These are phyloP conservation scores for Marasmius sp. DNA, from an alignment of 1,284 basidiomycete genomes.

Conservation along the genomic window DNA sequence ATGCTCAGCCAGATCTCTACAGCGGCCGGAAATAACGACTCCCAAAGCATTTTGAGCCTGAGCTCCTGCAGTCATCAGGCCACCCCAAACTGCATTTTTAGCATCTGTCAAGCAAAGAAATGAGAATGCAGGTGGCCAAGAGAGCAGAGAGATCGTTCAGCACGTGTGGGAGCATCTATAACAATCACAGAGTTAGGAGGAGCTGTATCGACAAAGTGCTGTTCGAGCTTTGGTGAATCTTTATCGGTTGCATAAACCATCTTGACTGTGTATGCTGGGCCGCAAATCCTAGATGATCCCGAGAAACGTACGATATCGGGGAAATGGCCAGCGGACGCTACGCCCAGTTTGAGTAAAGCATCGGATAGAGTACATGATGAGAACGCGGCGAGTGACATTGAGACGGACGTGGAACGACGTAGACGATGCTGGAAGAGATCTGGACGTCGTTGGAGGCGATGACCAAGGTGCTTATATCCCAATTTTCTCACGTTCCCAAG, in stretches of 20 bases:
- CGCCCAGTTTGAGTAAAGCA: constrained; percentile 83
- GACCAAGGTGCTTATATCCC: not conserved
- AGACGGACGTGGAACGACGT: not conserved
- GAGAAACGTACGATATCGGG: constrained; percentile 70
- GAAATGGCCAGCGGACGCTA: constrained; percentile 77
- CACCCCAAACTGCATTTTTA: constrained; percentile 90
- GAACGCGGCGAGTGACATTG: constrained; percentile 36
- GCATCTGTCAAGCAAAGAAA: constrained; percentile 44
- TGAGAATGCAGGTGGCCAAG: constrained; percentile 14
- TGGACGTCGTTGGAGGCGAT: not conserved
- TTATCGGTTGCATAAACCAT: constrained; percentile 73
- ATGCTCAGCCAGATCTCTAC: constrained; percentile 82
- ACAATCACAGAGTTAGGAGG: constrained; percentile 71
- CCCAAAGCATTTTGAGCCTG: constrained; percentile 67
- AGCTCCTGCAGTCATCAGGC: constrained; percentile 87
- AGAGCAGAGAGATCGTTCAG: constrained; percentile 14
- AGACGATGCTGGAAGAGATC: not conserved
- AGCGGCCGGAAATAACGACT: constrained; percentile 82
- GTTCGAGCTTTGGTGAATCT: constrained; percentile 62
- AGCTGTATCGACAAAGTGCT: constrained; percentile 87
- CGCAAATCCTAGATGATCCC: constrained; percentile 45
- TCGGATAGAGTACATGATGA: constrained; percentile 89
- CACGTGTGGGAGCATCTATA: constrained; percentile 77
- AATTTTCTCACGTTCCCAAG: not conserved
- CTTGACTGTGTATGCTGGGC: constrained; percentile 88